Evolutionary conservation across 352 stramenopile species (phyloP), one percentile per base, ranked within the genome.

Genomic region (Pythium myriotylum): DNA sequence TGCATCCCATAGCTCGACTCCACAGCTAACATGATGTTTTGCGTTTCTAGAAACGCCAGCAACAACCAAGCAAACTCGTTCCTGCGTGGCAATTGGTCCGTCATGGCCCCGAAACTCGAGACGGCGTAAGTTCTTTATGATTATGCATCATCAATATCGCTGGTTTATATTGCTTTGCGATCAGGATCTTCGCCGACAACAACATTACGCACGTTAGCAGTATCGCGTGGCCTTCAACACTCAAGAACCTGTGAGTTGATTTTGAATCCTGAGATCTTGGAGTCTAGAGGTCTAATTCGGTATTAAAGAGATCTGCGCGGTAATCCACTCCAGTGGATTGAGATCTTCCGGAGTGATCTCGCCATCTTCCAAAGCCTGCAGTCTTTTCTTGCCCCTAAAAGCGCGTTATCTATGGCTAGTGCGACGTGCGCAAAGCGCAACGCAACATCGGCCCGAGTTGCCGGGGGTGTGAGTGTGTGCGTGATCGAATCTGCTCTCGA

Each of bases 251-350:
- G 47, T 54, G 29, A 35, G 29, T 35, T 35, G 29, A 5, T 35
- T 35, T 35, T 35, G 29, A n/a, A n/a, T n/a, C n/a, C n/a, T n/a
- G n/a, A n/a, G n/a, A 52, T 26, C 16, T 23, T 53, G 14, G 10
- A 24, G 33, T 22, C n/a, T n/a, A n/a, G n/a, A n/a, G n/a, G n/a
- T n/a, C n/a, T n/a, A n/a, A 10, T 41, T 8, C 24, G 23, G 4
- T 41, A 17, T 17, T 45, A 23, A 17, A 57, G 50, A 35, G 50
- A 57, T 20, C 35, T 57, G 17, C 50, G 35, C 13, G 50, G 20
- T 12, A 57, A 57, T 35, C 50, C 50, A 26, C 50, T 57, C 20
- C 12, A 57, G 7, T 17, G 20, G 10, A 47, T 57, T 20, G 50
- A 57, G 14, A 57, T 57, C 22, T 46, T 43, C 35, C 16, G 19